Base-by-base conservation (phyloP, 2,329 filamentous ascomycete genomes). In the Sporothrix humicola region DNA sequence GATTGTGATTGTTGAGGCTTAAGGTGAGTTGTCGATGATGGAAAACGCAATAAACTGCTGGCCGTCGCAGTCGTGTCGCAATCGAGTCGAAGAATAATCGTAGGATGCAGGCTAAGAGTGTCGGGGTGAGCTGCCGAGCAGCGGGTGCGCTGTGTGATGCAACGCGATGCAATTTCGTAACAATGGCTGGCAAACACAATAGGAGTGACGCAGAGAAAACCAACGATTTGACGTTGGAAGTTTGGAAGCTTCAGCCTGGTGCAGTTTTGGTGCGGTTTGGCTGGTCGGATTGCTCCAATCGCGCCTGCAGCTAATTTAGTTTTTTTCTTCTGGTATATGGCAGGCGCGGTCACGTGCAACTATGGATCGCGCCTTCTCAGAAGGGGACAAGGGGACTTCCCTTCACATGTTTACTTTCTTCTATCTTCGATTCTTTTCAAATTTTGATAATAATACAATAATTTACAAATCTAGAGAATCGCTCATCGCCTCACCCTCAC, bases 171-270 rank as follows among this genome's bases (percentile, higher is more conserved):
- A 7, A 7, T 23, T 48, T 48, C 46, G 65, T 52, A 52, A 52
- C 46, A 52, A 37, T 37, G n/a, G 44, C 15, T 50, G 65, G 23
- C 37, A 46, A 46, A 9, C 65, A 52, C 46, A 23, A 68, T 23
- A 52, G 23, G 48, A 42, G 31, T 10, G 31, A 61, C 26, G 58
- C 26, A n/a, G 31, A 5, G 4, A 61, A 23, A 61, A 61, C 52
- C 20, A 23, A 17, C 31, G 58, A 6, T 37, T 37, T 37, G 31
- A 61, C 26, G 26, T 42, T 61, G 58, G 26, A 42, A 68, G 31
- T 52, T n/a, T 12, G 65, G n/a, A 65, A 46, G 61, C 61, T 68
- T 69, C 66, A 69, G 66, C 66, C 66, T 69, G 26, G 66, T 69
- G 48, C 48, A 17, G 23, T 31, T 37, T 37, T 37, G 31, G 31